Conservation (phyloP, 805 yeast genomes). For the Phaffomyces opuntiae region DNA sequence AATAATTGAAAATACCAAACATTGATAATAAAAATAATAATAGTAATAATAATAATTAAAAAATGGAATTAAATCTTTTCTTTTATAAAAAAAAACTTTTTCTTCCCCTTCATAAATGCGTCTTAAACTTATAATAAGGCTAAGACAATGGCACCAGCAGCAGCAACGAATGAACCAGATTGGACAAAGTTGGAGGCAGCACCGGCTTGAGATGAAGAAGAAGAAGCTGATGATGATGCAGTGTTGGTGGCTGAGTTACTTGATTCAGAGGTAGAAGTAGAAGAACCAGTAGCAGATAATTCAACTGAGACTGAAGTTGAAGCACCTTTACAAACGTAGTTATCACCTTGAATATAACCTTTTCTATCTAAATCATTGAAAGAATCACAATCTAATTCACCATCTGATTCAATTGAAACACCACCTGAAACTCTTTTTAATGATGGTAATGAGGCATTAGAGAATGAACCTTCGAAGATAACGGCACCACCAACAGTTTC, state of each 20-base stretch:
- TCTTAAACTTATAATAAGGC: constrained; percentile 38
- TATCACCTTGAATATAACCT: constrained; percentile 89
- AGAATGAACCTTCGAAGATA: constrained; percentile 69
- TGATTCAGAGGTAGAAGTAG: constrained; percentile 16
- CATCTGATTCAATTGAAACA: constrained; percentile 69
- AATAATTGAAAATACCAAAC: too few relatives aligned
- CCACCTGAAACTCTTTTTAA: constrained; percentile 87
- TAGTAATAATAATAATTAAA: too few relatives aligned
- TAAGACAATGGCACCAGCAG: constrained; percentile 32
- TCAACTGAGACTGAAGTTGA: constrained; percentile 40
- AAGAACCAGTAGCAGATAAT: constrained; percentile 23
- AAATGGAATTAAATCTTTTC: too few relatives aligned
- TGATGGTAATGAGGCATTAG: constrained; percentile 67
- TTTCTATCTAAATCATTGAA: constrained; percentile 65
- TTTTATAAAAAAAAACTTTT: too few relatives aligned
- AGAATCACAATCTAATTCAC: constrained; percentile 74
- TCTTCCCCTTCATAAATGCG: too few relatives aligned
- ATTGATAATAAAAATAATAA: too few relatives aligned
- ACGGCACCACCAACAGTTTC: constrained; percentile 85
- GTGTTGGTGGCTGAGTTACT: constrained; percentile 23
- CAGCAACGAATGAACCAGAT: constrained; percentile 43
- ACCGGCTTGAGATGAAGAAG: constrained; percentile 25
- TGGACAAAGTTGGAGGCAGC: constrained; percentile 35
- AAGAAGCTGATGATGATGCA: constrained; percentile 9
- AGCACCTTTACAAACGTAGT: constrained; percentile 68